Evolutionary conservation across 2,329 filamentous ascomycete species (phyloP).

Genomic region (Lasiodiplodia sp.): DNA sequence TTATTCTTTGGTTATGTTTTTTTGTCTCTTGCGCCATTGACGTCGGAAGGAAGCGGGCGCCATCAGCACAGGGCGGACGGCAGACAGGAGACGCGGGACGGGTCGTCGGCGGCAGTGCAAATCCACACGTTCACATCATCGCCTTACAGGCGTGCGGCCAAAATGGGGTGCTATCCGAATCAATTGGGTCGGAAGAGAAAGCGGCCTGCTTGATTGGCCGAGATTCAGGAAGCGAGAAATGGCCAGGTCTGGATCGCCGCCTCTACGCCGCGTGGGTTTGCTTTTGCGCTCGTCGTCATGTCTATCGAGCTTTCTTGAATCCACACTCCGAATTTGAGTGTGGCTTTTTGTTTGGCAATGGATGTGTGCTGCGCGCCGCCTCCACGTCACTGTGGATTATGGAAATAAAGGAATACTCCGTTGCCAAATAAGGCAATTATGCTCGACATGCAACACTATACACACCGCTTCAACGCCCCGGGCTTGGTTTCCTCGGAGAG

Average conservation of each 20-base stretch:
- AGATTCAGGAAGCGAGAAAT: slow-evolving; percentile 14
- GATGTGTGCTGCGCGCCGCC: not conserved
- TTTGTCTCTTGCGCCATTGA: not conserved
- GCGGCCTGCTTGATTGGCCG: slow-evolving; percentile 13
- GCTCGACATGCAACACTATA: not conserved
- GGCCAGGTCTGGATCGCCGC: slow-evolving; percentile 11
- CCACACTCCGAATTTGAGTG: not conserved
- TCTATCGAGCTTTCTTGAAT: not conserved
- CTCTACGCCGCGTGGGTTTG: not conserved
- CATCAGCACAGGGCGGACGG: not conserved
- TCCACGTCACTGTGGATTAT: not conserved
- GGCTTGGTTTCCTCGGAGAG: not conserved
- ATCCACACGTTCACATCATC: not conserved
- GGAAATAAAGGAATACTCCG: not conserved
- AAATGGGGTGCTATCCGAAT: not conserved
- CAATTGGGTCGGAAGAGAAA: not conserved
- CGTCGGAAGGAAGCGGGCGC: not conserved
- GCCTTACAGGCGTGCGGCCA: not conserved
- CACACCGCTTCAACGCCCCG: not conserved
- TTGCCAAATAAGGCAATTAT: not conserved
- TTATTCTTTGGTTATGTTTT: not conserved
- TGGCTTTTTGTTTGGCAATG: not conserved
- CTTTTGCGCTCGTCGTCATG: not conserved
- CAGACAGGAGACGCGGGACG: not conserved
- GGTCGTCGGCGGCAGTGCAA: too few relatives aligned